Evolutionary conservation across 108 stramenopile species (phyloP).

Genomic region (Pseudonitzschia delicatissima): DNA sequence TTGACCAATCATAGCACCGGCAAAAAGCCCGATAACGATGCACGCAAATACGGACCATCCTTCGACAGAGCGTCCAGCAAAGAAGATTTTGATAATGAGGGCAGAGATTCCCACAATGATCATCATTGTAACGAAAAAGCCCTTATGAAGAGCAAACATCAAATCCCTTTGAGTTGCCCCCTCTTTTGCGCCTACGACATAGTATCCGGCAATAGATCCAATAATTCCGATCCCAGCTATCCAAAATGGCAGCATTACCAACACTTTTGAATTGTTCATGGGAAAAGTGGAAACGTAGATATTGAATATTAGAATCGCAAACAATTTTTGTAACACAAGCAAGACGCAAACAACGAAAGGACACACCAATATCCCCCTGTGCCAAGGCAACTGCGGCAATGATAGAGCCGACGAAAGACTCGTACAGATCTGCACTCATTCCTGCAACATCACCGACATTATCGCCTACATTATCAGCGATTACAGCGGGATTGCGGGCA

Average conservation of each 20-base stretch:
- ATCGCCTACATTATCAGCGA: conserved; percentile 98
- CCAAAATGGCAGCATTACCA: conserved; percentile 84
- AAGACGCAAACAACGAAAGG: neutral
- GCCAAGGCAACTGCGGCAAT: conserved; percentile 89
- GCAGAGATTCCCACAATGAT: conserved; percentile 57
- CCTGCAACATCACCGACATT: conserved; percentile 98
- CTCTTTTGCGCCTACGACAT: conserved; percentile 60
- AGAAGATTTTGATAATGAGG: conserved; percentile 43
- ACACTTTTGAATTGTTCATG: too few species aligned
- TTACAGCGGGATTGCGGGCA: conserved; percentile 96
- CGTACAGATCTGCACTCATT: conserved; percentile 95
- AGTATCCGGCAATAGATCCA: conserved; percentile 76
- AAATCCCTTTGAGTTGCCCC: conserved; percentile 65
- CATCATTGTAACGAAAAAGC: conserved; percentile 71
- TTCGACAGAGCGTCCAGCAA: conserved; percentile 40
- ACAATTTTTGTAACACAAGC: too few species aligned
- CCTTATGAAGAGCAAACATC: conserved; percentile 69
- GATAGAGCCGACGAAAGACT: conserved; percentile 90
- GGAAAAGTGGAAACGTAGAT: too few species aligned
- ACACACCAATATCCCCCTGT: conserved; percentile 48
- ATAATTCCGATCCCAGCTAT: conserved; percentile 84
- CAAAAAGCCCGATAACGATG: conserved; percentile 81
- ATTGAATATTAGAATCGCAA: too few species aligned
- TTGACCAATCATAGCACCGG: conserved; percentile 89
- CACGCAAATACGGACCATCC: conserved; percentile 76